Evolutionary conservation across 352 stramenopile species (phyloP), one percentile per base, ranked within the genome.

Genomic region (Pythium phragmiticola): DNA sequence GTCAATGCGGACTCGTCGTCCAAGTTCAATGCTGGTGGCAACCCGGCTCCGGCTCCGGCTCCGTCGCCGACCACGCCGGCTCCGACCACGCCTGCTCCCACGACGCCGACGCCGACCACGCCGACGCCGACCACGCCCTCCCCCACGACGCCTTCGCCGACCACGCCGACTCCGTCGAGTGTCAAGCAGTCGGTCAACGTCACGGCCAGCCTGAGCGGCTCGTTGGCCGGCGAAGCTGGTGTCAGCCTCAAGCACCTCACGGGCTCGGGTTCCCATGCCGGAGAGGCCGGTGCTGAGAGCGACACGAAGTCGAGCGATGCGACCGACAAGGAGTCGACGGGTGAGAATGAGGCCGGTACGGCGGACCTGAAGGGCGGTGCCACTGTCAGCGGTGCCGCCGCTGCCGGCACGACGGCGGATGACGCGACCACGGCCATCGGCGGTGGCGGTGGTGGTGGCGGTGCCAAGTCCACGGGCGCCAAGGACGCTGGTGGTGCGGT

Each of bases 21-120:
- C 57, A 92, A 92, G 71, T 90, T 88, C 56, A 64, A 7, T 12
- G 60, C 47, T 21, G 59, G 49, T 52, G 65, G 51, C 46, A 73
- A 66, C 61, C 48, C 63, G 21, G 51, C 50, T 13, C 46, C 62
- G 42, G 55, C 69, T 21, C 58, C 68, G 21, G 43, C 63, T 7
- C 48, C 63, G n/a, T 55, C 43, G 2, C 56, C 66, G 21, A 43
- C 57, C 12, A 53, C 42, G 48, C 49, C 63, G 21, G 59, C 64
- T 12, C 54, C 51, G 7, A 65, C 57, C 50, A 64, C 60, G 7
- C 28, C 64, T 13, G 34, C 42, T 2, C 55, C 66, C 11, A 41
- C 56, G 8, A 69, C 60, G 41, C 61, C 67, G 11, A 14, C 56
- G 34, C 34, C 62, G 21, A 67, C 61, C 16, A 67, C 61, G 37